phyloP scores from a whole-genome alignment of 257 asterid genomes.

The Vinca minor region DNA sequence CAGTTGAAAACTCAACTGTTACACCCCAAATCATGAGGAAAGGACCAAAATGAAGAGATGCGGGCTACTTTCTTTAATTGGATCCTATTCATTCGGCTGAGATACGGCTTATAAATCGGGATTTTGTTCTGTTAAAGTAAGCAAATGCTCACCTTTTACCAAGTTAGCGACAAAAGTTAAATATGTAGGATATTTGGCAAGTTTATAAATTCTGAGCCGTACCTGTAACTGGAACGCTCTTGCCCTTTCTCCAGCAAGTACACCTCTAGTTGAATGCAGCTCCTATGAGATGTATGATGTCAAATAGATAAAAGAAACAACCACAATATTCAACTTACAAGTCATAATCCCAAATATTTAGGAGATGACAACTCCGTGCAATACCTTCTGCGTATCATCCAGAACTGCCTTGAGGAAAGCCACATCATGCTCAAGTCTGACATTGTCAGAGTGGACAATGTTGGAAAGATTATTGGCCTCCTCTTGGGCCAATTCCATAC shows the following conservation, averaged over 20 bases:
- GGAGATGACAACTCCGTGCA: background rate
- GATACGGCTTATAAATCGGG: too few species aligned
- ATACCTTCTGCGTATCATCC: constrained; percentile 93
- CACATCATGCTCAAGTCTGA: constrained; percentile 91
- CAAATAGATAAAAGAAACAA: too few species aligned
- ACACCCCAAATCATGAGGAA: too few species aligned
- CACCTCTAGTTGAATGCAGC: constrained; percentile 90
- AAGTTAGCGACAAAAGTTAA: background rate
- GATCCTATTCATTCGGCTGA: too few species aligned
- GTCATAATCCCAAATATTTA: background rate
- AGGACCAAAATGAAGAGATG: background rate
- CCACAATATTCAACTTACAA: background rate
- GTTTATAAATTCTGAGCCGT: too few species aligned
- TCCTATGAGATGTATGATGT: constrained; percentile 57
- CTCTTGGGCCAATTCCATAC: constrained; percentile 77
- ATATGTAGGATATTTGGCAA: background rate
- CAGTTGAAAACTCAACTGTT: too few species aligned
- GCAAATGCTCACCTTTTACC: background rate
- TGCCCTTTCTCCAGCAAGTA: constrained; percentile 85
- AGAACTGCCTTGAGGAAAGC: constrained; percentile 92
- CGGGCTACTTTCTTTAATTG: too few species aligned
- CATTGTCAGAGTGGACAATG: constrained; percentile 92
- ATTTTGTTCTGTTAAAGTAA: too few species aligned
- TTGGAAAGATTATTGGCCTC: constrained; percentile 81
- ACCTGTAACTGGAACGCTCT: constrained; percentile 97